Evolutionary conservation across 129 eudicot species (phyloP), one percentile per base, ranked within the genome.

Genomic region (Tanacetum coccineum): DNA sequence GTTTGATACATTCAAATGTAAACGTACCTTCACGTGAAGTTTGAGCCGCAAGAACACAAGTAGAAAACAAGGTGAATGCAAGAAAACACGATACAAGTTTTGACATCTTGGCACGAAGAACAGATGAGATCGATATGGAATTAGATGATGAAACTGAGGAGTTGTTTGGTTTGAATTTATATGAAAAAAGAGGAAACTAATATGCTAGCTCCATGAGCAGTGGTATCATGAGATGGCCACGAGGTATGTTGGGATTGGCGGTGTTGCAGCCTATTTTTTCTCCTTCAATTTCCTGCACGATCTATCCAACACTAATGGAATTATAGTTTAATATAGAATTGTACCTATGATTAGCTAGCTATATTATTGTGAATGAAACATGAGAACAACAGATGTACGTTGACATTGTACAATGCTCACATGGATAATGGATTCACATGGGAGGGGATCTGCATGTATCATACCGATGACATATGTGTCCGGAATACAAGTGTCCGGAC

Each of bases 1-100:
- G 68, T 32, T 69, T n/a, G n/a, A n/a, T n/a, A 17, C 50, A 10
- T 50, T 45, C 6, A 14, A 45, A 45, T 14, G 46, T 21, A 71
- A 59, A 44, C 0, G 13, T 85, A 85, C 91, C 92, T 70, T 81
- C 87, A 0, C 62, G 25, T 48, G 81, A 78, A 61, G 82, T 48
- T 30, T 56, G 14, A 32, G 81, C 60, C 12, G 79, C 70, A 74
- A 77, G 26, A 64, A 83, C 78, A 73, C 45, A 79, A 53, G 78
- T 59, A 39, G 60, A 76, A 52, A 80, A 5, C 6, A 80, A 66
- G 68, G 54, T 50, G 54, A 82, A 55, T 56, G 77, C 40, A 53
- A 85, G 67, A 45, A 85, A 9, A 25, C 70, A 8, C 7, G 57
- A 59, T 4, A 76, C 13, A n/a, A 45, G 57, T 13, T 59, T 14